Percentiles rank a stretch among this genome's conserved stretches.
Conservation (phyloP, 805 yeast genomes). For the Wickerhamomyces subpelliculosus region DNA sequence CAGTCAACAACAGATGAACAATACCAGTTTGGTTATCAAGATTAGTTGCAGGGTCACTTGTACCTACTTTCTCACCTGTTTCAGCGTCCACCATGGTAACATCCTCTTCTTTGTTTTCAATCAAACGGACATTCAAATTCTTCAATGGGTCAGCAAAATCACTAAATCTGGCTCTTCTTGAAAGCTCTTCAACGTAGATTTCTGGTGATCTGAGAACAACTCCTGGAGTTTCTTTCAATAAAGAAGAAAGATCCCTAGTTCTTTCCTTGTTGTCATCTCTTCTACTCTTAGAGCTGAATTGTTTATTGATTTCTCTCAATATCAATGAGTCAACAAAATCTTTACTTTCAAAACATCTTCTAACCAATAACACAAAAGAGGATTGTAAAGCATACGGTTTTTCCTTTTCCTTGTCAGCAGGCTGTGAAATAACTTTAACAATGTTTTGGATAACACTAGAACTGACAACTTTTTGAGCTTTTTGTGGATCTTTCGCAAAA, state of each 20-base stretch:
- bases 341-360: slow-evolving; percentile 65
- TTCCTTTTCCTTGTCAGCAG: slow-evolving; percentile 27
- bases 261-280: slow-evolving; percentile 20
- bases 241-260: slow-evolving; percentile 37
- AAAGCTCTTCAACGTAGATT: slow-evolving; percentile 37
- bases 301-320: slow-evolving; percentile 40
- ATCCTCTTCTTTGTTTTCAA: slow-evolving; percentile 16
- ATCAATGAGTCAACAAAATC: slow-evolving; percentile 43
- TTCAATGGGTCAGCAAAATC: slow-evolving; percentile 35
- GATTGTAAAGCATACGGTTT: slow-evolving; percentile 37
- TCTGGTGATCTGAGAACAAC: slow-evolving; percentile 41
- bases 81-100: slow-evolving; percentile 16
- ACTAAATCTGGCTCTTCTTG: slow-evolving; percentile 35
- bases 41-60: slow-evolving; percentile 8
- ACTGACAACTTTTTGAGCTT: slow-evolving; percentile 33
- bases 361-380: slow-evolving; percentile 44
- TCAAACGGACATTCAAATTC: slow-evolving; percentile 16
- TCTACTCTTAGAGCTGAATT: slow-evolving; percentile 30
- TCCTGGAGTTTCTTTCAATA: slow-evolving; percentile 44
- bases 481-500: slow-evolving; percentile 38
- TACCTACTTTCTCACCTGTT: slow-evolving; percentile 8
- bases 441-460: slow-evolving; percentile 43
- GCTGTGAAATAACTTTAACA: slow-evolving; percentile 32
- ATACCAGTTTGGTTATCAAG: slow-evolving; percentile 43
- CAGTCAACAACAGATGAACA: slow-evolving; percentile 54